Base-by-base conservation (phyloP, 164 flowering plant genomes). In the Nymphaea thermarum region DNA sequence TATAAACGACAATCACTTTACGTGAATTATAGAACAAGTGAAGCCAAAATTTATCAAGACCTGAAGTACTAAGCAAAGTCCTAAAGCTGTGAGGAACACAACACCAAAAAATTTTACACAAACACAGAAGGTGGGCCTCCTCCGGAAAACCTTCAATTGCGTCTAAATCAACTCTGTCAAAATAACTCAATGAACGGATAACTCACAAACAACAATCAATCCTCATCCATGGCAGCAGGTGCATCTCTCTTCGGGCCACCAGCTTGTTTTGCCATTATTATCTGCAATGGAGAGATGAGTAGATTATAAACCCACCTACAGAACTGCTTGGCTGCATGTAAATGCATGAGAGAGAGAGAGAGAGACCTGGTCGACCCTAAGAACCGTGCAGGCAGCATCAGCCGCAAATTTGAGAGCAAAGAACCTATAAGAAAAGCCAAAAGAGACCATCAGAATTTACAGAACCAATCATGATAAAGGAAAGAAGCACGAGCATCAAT, bases 191-290 rank as follows among this genome's bases (percentile, higher is more conserved):
- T 25, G 36, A 25, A 25, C 36, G 36, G 36, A 25, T 25, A 25
- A 25, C 36, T 25, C 57, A 62, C 42, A 10, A 36, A 41, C 66
- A 64, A 70, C 36, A 63, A 64, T 71, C 82, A 93, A 79, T 93
- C 98, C 75, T 93, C 98, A 60, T 93, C 98, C 89, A 81, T 83
- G 43, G 85, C 98, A 43, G 87, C 96, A 42, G 81, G 79, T n/a
- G 74, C 76, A 51, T 79, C 81, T 80, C 82, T 82, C 76, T 71
- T 85, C 36, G 98, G 98, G 12, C 98, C 98, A 41, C 98, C 98
- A 2, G 98, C 98, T 73, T 85, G 97, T 80, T 91, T 93, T 14
- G 98, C 81, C 98, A 93, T 93, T 70, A 93, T 93, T 68, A 93
- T 93, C 96, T 93, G 83, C 78, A 80, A 62, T 44, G 10, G 57